Base-by-base conservation (phyloP, 148 eudicot genomes). In the Silene uniflora region DNA sequence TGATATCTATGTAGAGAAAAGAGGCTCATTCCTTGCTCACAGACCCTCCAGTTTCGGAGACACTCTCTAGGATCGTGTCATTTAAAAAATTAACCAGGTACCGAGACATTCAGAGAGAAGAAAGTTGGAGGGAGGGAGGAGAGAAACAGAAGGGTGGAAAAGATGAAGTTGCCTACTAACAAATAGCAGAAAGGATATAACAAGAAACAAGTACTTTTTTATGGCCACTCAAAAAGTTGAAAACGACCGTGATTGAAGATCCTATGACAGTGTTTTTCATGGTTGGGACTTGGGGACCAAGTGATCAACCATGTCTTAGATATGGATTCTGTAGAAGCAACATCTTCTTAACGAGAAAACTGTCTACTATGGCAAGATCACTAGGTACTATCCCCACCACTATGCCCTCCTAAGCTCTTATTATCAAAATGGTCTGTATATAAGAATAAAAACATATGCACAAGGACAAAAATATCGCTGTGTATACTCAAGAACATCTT, bases 1-100 rank as follows among this genome's bases (percentile, higher is more conserved):
- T 39, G 35, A 32, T 32, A 32, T 4, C 44, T 39, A 39, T 3
- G 52, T 7, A 1, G 17, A 6, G 49, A 6, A 3, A 39, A 67
- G 70, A 67, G 70, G 25, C 70, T 35, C 21, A 23, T 35, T 67
- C 21, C 23, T 39, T 18, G 23, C 42, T 35, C 70, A 67, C 70
- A 67, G 52, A 67, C 7, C 23, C 23, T 1, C 14, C 49, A 39
- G 13, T 39, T 39, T 39, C 44, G 44, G 44, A 7, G 44, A 39
- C 10, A 39, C 44, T 39, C 44, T 39, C 44, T 39, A 39, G 44
- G 44, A 39, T 39, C 44, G 6, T 39, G 1, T 6, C 1, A 39
- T 39, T 39, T 39, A 39, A 39, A 39, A 39, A 39, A 39, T 39
- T 39, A 39, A 39, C 44, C 10, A 39, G 44, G 44, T 0, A 39